Conservation (phyloP, 805 yeast species). For the Zygosaccharomyces siamensis region DNA sequence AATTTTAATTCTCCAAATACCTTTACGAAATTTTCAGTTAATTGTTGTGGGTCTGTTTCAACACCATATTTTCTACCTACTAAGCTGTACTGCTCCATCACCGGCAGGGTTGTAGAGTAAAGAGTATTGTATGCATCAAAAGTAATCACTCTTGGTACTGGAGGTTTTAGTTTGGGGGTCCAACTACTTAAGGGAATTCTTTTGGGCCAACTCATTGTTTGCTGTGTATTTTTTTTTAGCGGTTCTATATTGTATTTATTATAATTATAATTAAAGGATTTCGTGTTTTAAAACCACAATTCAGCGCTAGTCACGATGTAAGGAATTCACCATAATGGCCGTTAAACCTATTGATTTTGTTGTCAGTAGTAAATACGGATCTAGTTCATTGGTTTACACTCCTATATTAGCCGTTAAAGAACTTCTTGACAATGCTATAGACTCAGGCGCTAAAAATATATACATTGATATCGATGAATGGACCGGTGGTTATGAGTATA, state of each 20-base stretch:
- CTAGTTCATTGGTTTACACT: conserved; percentile 33
- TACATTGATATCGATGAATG: conserved; percentile 37
- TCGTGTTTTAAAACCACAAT: not conserved
- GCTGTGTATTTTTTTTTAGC: not conserved
- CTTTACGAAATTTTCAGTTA: conserved; percentile 30
- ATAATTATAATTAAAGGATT: not conserved
- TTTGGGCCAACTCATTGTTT: conserved; percentile 16
- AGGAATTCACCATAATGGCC: conserved; percentile 12
- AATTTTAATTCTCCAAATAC: conserved; percentile 36
- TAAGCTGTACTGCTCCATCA: conserved; percentile 48
- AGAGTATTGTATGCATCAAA: conserved; percentile 68
- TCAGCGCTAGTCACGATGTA: not conserved
- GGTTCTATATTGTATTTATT: not conserved
- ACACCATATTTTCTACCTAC: conserved; percentile 47
- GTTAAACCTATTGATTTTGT: conserved; percentile 15
- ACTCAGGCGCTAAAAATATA: conserved; percentile 34
- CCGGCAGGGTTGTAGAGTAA: conserved; percentile 51
- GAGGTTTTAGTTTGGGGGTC: conserved; percentile 9
- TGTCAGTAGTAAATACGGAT: conserved; percentile 18
- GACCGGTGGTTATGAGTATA: conserved; percentile 36
- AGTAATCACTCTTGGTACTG: conserved; percentile 47
- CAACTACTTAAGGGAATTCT: conserved; percentile 13
- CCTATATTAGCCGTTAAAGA: conserved; percentile 39
- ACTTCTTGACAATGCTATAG: conserved; percentile 40
- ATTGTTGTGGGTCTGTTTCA: conserved; percentile 21